Percentiles rank a stretch among this genome's conserved stretches.
Evolutionary conservation across 805 yeast genomes (phyloP).

Genomic region (Blastobotrys attinorum): DNA sequence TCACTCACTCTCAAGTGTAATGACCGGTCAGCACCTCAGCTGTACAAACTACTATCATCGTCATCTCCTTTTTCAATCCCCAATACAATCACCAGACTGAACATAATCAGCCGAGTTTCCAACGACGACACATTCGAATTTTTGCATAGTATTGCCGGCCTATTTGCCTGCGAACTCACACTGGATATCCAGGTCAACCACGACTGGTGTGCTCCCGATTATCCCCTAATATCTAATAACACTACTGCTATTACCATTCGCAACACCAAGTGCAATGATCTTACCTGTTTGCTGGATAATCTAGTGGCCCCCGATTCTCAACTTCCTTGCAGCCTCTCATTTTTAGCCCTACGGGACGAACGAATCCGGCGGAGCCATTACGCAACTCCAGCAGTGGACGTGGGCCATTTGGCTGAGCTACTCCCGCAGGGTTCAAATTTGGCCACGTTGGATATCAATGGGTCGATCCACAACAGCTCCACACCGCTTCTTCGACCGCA

Average conservation of each 20-base stretch:
- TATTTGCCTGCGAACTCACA: background rate
- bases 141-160: background rate
- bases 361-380: too few species aligned
- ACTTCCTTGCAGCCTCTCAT: background rate
- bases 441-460: too few species aligned
- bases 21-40: background rate
- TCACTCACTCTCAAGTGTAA: background rate
- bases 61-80: background rate
- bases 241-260: background rate
- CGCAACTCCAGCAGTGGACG: too few species aligned
- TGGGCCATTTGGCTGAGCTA: too few species aligned
- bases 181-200: background rate
- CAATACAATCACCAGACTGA: background rate
- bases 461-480: too few species aligned
- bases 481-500: too few species aligned
- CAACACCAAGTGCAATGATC: background rate
- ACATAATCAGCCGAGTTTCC: too few species aligned
- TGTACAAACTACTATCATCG: background rate
- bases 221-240: background rate
- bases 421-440: too few species aligned
- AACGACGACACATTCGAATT: background rate
- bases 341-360: background rate
- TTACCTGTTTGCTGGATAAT: background rate
- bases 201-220: background rate
- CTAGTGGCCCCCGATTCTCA: too few species aligned